phyloP scores from a whole-genome alignment of 2,329 filamentous ascomycete genomes.

The Fusarium tricinctum region DNA sequence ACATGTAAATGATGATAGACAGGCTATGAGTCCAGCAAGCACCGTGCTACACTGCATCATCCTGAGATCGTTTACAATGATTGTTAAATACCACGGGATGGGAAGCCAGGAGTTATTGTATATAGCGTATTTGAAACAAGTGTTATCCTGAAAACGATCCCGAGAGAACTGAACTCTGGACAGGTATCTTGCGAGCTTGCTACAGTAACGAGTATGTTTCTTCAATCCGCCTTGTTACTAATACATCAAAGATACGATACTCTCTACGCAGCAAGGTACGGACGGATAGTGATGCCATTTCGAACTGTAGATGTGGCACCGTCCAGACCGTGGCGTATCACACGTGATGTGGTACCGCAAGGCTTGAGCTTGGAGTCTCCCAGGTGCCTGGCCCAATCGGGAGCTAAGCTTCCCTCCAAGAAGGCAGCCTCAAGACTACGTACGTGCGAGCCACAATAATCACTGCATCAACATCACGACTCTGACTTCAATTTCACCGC shows the following conservation, averaged over 20 bases:
- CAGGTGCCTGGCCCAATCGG: slow-evolving; percentile 47
- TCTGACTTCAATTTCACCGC: slow-evolving; percentile 34
- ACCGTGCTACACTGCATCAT: slow-evolving; percentile 12
- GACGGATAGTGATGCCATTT: not conserved
- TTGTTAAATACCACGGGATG: not conserved
- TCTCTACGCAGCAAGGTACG: too few relatives aligned
- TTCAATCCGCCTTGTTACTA: too few relatives aligned
- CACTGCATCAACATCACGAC: slow-evolving; percentile 41
- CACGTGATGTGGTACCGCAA: slow-evolving; percentile 41
- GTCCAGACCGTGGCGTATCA: slow-evolving; percentile 9
- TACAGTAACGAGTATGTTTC: too few relatives aligned
- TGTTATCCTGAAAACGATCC: too few relatives aligned
- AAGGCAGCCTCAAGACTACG: slow-evolving; percentile 54
- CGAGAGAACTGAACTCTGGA: too few relatives aligned
- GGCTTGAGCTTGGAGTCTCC: slow-evolving; percentile 35
- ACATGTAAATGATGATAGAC: slow-evolving; percentile 32
- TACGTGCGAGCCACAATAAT: slow-evolving; percentile 48
- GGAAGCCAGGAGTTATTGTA: too few relatives aligned
- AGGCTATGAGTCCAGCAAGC: not conserved
- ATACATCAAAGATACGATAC: too few relatives aligned
- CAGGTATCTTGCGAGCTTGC: too few relatives aligned
- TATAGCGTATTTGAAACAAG: too few relatives aligned
- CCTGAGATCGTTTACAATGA: not conserved
- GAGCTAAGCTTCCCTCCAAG: slow-evolving; percentile 50
- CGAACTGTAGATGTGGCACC: slow-evolving; percentile 28